Conservation (phyloP, 805 yeast species). For the Nakazawaea ambrosiae region DNA sequence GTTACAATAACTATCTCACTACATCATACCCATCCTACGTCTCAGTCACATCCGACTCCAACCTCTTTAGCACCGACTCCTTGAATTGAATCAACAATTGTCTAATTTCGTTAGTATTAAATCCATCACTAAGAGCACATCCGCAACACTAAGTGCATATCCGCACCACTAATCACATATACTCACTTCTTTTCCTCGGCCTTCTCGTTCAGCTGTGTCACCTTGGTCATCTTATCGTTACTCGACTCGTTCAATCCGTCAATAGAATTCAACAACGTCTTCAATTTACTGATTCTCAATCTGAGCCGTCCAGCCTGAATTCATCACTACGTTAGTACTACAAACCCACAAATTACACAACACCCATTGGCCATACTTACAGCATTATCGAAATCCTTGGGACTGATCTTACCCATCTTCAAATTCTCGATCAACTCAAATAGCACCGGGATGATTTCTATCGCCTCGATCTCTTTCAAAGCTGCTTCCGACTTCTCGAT, state of each 20-base stretch:
- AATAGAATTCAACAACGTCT: constrained; percentile 29
- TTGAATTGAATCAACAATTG: constrained; percentile 4
- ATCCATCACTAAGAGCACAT: no score
- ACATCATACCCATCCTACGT: no score
- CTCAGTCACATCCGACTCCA: no score
- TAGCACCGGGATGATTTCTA: constrained; percentile 32
- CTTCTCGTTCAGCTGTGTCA: constrained; percentile 26
- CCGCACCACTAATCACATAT: no score
- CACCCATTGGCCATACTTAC: constrained; percentile 16
- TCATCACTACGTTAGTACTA: not conserved
- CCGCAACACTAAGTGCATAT: no score
- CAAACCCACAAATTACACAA: no score
- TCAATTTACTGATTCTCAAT: constrained; percentile 29
- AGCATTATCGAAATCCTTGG: constrained; percentile 35
- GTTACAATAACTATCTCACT: no score
- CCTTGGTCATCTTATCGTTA: constrained; percentile 26
- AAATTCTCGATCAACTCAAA: constrained; percentile 33
- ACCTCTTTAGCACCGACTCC: not conserved
- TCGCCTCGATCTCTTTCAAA: constrained; percentile 24
- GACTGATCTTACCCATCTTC: constrained; percentile 30
- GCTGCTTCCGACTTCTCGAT: constrained; percentile 13
- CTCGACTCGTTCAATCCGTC: constrained; percentile 39
- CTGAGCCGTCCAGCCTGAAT: constrained; percentile 35
- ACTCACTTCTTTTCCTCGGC: constrained; percentile 22
- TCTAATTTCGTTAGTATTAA: not conserved